phyloP scores from a whole-genome alignment of 2,329 filamentous ascomycete species.

The Pseudogymnoascus sp. region DNA sequence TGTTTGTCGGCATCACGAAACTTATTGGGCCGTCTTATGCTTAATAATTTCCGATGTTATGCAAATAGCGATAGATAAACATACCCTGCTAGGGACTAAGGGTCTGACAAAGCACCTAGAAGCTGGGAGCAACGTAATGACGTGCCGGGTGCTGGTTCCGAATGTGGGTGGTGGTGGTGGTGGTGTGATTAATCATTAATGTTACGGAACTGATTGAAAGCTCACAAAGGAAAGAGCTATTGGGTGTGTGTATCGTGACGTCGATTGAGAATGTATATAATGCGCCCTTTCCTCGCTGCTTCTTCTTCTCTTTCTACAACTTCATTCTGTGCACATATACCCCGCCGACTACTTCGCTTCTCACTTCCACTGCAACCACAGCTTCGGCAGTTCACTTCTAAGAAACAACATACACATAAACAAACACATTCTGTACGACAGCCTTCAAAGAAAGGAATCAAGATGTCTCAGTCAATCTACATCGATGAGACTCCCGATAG shows the following conservation, averaged over 20 bases:
- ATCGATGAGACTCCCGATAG: constrained; percentile 36
- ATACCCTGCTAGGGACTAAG: neutral
- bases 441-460: neutral
- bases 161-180: neutral
- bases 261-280: constrained; percentile 4
- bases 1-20: neutral
- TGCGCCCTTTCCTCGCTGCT: neutral
- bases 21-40: neutral
- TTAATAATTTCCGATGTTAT: neutral
- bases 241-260: neutral
- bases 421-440: neutral
- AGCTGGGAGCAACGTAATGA: neutral
- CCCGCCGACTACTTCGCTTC: neutral
- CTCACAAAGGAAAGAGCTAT: constrained; percentile 1
- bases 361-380: neutral
- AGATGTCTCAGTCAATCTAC: constrained; percentile 35
- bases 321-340: neutral
- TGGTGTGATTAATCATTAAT: neutral
- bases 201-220: neutral
- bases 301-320: neutral
- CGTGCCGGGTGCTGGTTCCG: neutral
- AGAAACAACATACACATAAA: neutral
- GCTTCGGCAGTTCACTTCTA: neutral
- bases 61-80: neutral
- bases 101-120: neutral